Evolutionary conservation across 2,329 filamentous ascomycete species (phyloP), one percentile per base, ranked within the genome.

Genomic region (Stagonosporopsis tanaceti): DNA sequence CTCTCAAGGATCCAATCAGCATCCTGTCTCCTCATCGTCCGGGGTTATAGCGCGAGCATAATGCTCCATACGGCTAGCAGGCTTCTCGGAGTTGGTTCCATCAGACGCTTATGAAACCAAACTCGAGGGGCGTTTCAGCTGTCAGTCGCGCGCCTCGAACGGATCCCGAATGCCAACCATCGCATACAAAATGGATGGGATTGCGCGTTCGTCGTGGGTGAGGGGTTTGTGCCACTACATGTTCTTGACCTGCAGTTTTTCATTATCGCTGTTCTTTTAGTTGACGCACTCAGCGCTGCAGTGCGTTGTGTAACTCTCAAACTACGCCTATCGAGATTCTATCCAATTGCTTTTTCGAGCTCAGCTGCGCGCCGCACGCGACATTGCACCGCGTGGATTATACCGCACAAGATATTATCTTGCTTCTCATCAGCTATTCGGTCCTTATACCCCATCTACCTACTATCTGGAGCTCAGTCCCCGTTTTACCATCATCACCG

Each of bases 91-190:
- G 38, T 52, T 57, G 42, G 48, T 44, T 28, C 53, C 47, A 57
- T 51, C 47, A 57, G 28, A 57, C 47, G 20, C 25, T 35, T 20
- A 20, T 41, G 48, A 57, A 48, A 57, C 54, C 48, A 57, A 42
- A 48, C 54, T 28, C 38, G 44, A 47, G 42, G 48, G 30, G 46
- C 25, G 48, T 57, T 57, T 57, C 48, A 53, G 48, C 48, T 57
- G 48, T 53, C 54, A 57, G 48, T 57, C 48, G 54, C 54, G 54
- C 54, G 54, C 48, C 54, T 57, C 54, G 44, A 27, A 57, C 54
- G 48, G 39, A 32, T 53, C 34, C 54, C 54, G 48, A 53, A 57
- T 39, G 48, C 38, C 48, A 57, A 48, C 48, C 48, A 52, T 52
- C 15, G 37, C 44, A 52, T 53, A 57, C 54, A 53, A 53, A 30